A percentile compares a stretch with the other conserved stretches of the same genome.
Evolutionary conservation across 1,284 basidiomycete species (phyloP).

Genomic region (Pseudozyma sp.): DNA sequence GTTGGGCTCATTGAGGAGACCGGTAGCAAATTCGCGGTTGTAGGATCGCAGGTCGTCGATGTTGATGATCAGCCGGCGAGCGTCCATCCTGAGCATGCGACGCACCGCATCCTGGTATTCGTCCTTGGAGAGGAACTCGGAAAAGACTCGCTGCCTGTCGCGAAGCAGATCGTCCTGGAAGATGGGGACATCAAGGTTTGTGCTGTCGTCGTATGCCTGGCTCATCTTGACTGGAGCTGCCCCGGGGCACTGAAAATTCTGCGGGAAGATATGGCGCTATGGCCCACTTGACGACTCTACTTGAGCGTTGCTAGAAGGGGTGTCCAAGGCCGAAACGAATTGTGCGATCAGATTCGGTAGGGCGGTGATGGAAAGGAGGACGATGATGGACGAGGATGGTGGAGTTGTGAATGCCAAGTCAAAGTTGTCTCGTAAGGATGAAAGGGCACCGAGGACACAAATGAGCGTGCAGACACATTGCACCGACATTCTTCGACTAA

Average conservation of each 20-base stretch:
- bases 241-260: neutral
- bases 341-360: too few relatives aligned
- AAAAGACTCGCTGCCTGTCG: slow-evolving; percentile 76
- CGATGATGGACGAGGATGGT: too few relatives aligned
- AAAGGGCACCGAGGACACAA: too few relatives aligned
- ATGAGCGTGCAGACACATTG: too few relatives aligned
- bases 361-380: too few relatives aligned
- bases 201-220: slow-evolving; percentile 41
- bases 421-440: too few relatives aligned
- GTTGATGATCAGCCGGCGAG: slow-evolving; percentile 92
- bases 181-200: slow-evolving; percentile 54
- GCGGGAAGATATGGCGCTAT: slow-evolving; percentile 5
- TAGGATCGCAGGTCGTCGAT: slow-evolving; percentile 96
- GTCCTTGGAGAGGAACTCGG: slow-evolving; percentile 79
- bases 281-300: slow-evolving; percentile 1
- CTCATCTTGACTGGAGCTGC: slow-evolving; percentile 21
- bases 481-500: too few relatives aligned
- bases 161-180: slow-evolving; percentile 64
- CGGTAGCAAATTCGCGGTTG: slow-evolving; percentile 75
- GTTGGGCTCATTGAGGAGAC: slow-evolving; percentile 85
- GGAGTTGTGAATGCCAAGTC: too few relatives aligned
- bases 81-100: slow-evolving; percentile 84
- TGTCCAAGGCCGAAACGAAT: too few relatives aligned
- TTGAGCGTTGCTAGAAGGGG: too few relatives aligned
- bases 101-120: slow-evolving; percentile 89